A percentile compares a stretch with the other conserved stretches of the same genome.
phyloP scores from a whole-genome alignment of 805 yeast species.

The Metahyphopichia silvanorum region DNA sequence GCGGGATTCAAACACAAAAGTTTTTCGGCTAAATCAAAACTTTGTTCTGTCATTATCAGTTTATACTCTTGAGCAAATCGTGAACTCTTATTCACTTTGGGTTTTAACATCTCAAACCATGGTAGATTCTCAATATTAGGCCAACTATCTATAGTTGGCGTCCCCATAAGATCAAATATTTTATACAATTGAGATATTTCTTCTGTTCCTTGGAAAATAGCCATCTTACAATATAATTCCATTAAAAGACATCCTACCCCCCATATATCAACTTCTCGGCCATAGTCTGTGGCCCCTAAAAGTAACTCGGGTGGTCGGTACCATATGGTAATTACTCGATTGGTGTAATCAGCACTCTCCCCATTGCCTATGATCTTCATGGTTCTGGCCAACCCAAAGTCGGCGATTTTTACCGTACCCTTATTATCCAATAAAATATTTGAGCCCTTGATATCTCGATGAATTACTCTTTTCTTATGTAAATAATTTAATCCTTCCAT shows the following conservation, averaged over 20 bases:
- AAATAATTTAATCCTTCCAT: constrained; percentile 67
- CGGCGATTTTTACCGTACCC: constrained; percentile 71
- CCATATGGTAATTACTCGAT: constrained; percentile 95
- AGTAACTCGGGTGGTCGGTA: constrained; percentile 94
- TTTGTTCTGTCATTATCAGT: constrained; percentile 44
- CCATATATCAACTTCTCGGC: constrained; percentile 93
- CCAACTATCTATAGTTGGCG: constrained; percentile 74
- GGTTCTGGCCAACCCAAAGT: constrained; percentile 77
- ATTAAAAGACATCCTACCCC: constrained; percentile 90
- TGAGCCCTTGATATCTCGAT: constrained; percentile 81
- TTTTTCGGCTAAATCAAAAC: constrained; percentile 62
- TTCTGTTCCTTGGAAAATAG: constrained; percentile 84
- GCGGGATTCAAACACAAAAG: constrained; percentile 69
- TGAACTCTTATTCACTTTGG: constrained; percentile 37
- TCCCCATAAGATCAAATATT: constrained; percentile 83
- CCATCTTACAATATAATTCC: constrained; percentile 71
- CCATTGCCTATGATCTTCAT: constrained; percentile 56
- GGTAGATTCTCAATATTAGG: constrained; percentile 77
- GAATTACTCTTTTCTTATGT: constrained; percentile 66
- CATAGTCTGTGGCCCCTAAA: constrained; percentile 87
- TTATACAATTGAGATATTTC: constrained; percentile 80
- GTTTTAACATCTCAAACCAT: constrained; percentile 86
- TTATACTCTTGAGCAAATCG: constrained; percentile 30
- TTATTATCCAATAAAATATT: constrained; percentile 62
- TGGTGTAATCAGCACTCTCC: constrained; percentile 79